Evolutionary conservation across 495 filamentous ascomycete genomes (phyloP), one percentile per base, ranked within the genome.

Genomic region (Xylaria nigripes): DNA sequence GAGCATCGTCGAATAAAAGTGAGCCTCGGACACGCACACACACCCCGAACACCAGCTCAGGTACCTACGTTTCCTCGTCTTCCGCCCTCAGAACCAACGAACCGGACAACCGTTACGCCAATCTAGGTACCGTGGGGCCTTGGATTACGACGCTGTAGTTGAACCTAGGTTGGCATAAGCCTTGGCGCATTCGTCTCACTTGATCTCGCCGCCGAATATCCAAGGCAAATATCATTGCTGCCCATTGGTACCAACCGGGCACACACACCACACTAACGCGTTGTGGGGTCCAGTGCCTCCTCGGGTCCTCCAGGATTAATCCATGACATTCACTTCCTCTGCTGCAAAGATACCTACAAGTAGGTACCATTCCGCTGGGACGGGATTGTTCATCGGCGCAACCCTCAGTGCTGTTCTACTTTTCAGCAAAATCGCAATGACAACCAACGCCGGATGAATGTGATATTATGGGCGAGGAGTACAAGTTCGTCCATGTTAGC

Each of bases 101-200:
- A 29, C 51, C 51, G 51, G 30, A 23, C 43, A 8, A 10, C 51
- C 51, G 51, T 53, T 53, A 53, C 51, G 51, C 42, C 4, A 40
- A 21, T 32, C 27, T 29, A 46, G 43, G 27, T 23, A 46, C 51
- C 43, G 51, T 46, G 22, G 45, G 51, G 45, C 42, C 30, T 52
- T 45, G 22, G 30, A 46, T 24, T 53, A 40, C 51, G 29, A 45
- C 50, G 50, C 42, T 45, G 30, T 51, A 13, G 49, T 44, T 32
- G 24, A 51, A 34, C 40, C 49, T 44, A 44, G 16, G 18, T 23
- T 36, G 46, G 50, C 29, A 36, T 41, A 41, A 52, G 22, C 41
- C 29, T 45, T 19, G 40, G 50, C 38, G n/a, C 21, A 34, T 29
- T 51, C 25, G 25, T 32, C 40, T 44, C 25, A 9, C 25, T 42